phyloP scores from a whole-genome alignment of 164 flowering plant genomes.

The Chloranthus sessilifolius region DNA sequence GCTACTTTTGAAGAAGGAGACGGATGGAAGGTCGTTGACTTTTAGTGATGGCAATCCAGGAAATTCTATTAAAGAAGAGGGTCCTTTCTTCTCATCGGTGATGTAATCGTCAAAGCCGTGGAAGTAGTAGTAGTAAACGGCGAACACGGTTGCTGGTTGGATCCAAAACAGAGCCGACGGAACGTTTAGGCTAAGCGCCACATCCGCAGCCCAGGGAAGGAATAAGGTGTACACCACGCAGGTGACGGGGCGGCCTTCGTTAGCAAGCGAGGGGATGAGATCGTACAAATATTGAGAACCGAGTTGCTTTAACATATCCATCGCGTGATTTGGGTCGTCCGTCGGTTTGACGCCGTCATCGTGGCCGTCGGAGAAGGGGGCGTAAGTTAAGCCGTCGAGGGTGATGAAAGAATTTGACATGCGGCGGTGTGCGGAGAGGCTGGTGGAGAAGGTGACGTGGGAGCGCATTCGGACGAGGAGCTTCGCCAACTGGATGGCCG shows the following conservation, averaged over 20 bases:
- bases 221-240: conserved; percentile 35
- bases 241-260: conserved; percentile 23
- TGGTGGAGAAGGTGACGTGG: conserved; percentile 29
- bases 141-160: conserved; percentile 31
- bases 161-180: conserved; percentile 36
- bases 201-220: conserved; percentile 39
- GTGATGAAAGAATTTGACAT: background rate
- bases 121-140: conserved; percentile 33
- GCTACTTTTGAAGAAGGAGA: conserved; percentile 10
- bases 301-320: background rate
- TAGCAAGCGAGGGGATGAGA: conserved; percentile 7
- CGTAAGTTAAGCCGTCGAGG: conserved; percentile 6
- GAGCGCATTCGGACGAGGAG: conserved; percentile 22
- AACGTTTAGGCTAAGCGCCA: conserved; percentile 23
- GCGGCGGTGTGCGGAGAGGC: conserved; percentile 16
- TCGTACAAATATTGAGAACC: conserved; percentile 16
- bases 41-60: conserved; percentile 15
- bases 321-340: background rate
- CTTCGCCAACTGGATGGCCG: conserved; percentile 32
- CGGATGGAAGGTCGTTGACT: conserved; percentile 11
- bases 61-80: conserved; percentile 5
- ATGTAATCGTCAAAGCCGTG: too few species aligned
- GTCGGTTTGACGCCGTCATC: conserved; percentile 8
- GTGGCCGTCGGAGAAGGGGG: conserved; percentile 28
- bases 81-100: too few species aligned